phyloP scores from a whole-genome alignment of 192 early-diverging fungal species.

The Chytriomyces hyalinus region DNA sequence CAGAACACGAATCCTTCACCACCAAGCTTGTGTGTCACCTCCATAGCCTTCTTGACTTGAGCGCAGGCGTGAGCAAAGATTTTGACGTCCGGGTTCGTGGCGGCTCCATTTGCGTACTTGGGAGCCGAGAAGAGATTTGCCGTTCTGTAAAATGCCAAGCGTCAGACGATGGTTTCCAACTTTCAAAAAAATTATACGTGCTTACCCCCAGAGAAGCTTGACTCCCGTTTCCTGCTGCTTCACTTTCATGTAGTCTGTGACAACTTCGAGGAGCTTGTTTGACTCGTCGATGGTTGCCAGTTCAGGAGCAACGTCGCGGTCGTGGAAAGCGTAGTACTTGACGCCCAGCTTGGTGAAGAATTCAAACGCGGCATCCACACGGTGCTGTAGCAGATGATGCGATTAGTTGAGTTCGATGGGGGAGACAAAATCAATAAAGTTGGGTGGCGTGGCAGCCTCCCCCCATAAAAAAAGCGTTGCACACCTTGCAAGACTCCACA shows the following conservation, averaged over 20 bases:
- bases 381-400: not conserved
- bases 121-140: conserved; percentile 39
- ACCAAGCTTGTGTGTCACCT: conserved; percentile 42
- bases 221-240: conserved; percentile 47
- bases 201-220: conserved; percentile 47
- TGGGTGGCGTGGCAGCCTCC: too few relatives aligned
- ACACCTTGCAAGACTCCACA: conserved; percentile 11
- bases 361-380: conserved; percentile 48
- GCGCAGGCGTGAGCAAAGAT: conserved; percentile 24
- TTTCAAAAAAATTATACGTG: too few relatives aligned
- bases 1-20: conserved; percentile 48
- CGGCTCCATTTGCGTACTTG: conserved; percentile 37
- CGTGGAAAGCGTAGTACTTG: conserved; percentile 51
- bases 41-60: conserved; percentile 49
- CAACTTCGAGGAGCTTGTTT: conserved; percentile 36
- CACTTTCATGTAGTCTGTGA: conserved; percentile 39
- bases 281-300: conserved; percentile 40
- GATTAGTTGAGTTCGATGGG: too few relatives aligned
- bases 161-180: not conserved
- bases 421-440: too few relatives aligned
- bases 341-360: conserved; percentile 44
- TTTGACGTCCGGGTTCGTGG: conserved; percentile 39
- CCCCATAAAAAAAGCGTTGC: too few relatives aligned
- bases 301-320: conserved; percentile 41
- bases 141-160: not conserved